Conservation (phyloP, 2,329 filamentous ascomycete species). For the Fusarium burgessii region DNA sequence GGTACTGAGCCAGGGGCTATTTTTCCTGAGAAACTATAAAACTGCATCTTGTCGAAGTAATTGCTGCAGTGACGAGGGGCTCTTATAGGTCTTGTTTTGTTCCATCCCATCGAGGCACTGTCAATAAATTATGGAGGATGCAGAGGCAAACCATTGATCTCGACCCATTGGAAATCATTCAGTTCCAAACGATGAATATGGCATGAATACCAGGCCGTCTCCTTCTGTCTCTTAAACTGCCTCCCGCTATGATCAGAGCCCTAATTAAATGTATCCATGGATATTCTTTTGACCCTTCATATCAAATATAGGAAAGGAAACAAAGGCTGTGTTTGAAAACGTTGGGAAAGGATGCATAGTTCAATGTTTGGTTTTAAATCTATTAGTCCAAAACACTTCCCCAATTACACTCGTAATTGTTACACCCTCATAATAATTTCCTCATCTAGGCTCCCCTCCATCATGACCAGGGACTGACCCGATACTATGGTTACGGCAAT, state of each 20-base stretch:
- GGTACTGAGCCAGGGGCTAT: constrained; percentile 4
- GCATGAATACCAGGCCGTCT: no score
- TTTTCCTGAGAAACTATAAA: constrained; percentile 17
- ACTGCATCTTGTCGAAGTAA: no score
- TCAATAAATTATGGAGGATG: not conserved
- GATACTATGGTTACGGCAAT: not conserved
- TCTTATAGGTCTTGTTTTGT: not conserved
- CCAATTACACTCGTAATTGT: not conserved
- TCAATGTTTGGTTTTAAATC: not conserved
- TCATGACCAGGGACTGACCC: not conserved
- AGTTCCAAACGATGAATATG: not conserved
- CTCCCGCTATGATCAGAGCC: not conserved
- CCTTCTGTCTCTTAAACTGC: not conserved
- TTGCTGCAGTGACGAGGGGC: no score
- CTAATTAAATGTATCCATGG: not conserved
- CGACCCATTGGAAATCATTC: not conserved
- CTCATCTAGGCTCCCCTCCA: not conserved
- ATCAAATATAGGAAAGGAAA: not conserved
- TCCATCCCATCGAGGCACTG: no score
- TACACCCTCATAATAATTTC: not conserved
- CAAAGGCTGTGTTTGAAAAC: no score
- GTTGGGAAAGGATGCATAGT: not conserved
- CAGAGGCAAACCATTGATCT: not conserved
- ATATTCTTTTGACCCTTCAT: not conserved
- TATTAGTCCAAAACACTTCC: not conserved